Percentiles rank a stretch among this genome's conserved stretches.
Evolutionary conservation across 2,329 filamentous ascomycete species (phyloP).

Genomic region (Phialophora tarda): DNA sequence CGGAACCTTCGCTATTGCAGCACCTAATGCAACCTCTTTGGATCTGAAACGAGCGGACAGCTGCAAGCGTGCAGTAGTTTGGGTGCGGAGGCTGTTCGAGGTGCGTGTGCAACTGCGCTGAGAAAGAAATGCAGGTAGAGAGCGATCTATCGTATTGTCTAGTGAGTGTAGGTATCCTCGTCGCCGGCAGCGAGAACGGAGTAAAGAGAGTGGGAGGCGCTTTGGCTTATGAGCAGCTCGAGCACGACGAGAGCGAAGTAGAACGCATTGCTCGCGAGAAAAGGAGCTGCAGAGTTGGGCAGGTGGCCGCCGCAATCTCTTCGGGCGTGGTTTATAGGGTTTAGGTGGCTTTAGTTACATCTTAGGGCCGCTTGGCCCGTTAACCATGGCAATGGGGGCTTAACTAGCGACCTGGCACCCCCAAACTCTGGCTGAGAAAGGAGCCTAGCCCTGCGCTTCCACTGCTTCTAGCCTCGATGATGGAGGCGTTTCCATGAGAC

Average conservation of each 20-base stretch:
- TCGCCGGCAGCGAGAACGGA: conserved; percentile 3
- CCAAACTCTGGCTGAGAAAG: neutral
- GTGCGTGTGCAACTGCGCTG: neutral
- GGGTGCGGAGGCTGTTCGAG: neutral
- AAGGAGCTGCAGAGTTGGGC: conserved; percentile 8
- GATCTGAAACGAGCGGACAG: conserved; percentile 18
- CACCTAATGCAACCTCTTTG: conserved; percentile 21
- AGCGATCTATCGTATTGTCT: neutral
- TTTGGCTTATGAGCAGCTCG: conserved; percentile 1
- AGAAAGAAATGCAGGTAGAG: neutral
- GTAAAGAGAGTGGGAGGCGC: neutral
- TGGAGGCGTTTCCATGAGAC: neutral
- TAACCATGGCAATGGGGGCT: conserved; percentile 1
- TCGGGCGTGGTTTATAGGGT: conserved; percentile 1
- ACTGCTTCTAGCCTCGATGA: conserved; percentile 1
- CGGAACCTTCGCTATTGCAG: conserved; percentile 6
- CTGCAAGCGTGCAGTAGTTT: conserved; percentile 13
- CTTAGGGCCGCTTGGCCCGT: conserved; percentile 16
- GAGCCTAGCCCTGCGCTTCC: conserved; percentile 5
- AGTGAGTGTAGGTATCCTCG: conserved; percentile 7
- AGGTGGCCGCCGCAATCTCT: conserved; percentile 13
- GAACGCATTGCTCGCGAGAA: neutral
- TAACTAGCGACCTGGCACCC: neutral
- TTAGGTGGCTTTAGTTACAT: conserved; percentile 10
- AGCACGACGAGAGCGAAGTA: neutral